Evolutionary conservation across 805 yeast genomes (phyloP).

Genomic region (Groenewaldozyma tartarivorans): DNA sequence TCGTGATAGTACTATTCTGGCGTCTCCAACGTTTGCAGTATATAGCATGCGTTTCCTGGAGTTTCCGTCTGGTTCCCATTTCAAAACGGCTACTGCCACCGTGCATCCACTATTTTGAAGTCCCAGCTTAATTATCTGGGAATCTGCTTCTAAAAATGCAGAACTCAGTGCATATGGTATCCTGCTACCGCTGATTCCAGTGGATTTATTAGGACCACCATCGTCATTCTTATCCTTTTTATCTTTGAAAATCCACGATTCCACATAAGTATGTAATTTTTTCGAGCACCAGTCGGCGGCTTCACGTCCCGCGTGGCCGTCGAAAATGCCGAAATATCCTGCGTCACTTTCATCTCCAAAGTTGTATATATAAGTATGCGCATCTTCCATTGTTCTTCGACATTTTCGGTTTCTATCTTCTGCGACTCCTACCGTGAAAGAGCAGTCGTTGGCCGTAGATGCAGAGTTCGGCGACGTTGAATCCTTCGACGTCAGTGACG

Average conservation of each 20-base stretch:
- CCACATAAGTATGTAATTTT: constrained; percentile 58
- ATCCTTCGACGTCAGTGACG: not conserved
- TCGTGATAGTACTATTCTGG: constrained; percentile 71
- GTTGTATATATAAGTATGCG: constrained; percentile 85
- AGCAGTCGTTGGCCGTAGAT: constrained; percentile 6
- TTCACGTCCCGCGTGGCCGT: constrained; percentile 93
- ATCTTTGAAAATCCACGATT: constrained; percentile 30
- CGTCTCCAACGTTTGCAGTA: constrained; percentile 94
- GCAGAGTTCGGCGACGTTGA: constrained; percentile 1
- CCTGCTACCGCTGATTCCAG: constrained; percentile 42
- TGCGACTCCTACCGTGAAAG: constrained; percentile 79
- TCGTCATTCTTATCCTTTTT: constrained; percentile 12
- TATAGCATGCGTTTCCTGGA: constrained; percentile 51
- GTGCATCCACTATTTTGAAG: constrained; percentile 84
- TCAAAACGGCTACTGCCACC: constrained; percentile 83
- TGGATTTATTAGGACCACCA: constrained; percentile 23
- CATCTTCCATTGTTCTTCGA: constrained; percentile 91
- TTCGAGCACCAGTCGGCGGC: constrained; percentile 95
- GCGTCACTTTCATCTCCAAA: constrained; percentile 75
- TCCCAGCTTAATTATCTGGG: constrained; percentile 46
- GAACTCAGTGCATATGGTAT: constrained; percentile 44
- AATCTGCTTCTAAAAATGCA: constrained; percentile 70
- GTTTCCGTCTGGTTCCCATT: constrained; percentile 56
- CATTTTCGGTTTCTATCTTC: constrained; percentile 76
- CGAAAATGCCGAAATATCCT: constrained; percentile 93